These are phyloP conservation scores for Mycosarcoma maydis DNA, from an alignment of 1,284 basidiomycete species.

Conservation along the genomic window DNA sequence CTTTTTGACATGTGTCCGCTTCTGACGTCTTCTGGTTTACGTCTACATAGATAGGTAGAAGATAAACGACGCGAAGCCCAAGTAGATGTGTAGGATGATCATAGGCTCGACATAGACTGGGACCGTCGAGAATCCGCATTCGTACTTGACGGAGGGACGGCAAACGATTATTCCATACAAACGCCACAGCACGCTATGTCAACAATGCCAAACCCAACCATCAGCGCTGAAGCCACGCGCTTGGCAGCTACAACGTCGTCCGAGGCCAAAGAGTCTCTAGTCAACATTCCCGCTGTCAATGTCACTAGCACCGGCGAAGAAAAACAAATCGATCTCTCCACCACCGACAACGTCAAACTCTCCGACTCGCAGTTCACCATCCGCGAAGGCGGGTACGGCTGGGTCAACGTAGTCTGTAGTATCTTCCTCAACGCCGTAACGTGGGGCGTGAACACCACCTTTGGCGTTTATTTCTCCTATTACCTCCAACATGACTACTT, in stretches of 20 bases:
- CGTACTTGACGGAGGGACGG: too few species aligned
- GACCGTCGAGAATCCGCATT: too few species aligned
- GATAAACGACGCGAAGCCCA: too few species aligned
- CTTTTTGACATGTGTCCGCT: too few species aligned
- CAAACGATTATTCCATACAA: background rate
- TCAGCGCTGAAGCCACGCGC: too few species aligned
- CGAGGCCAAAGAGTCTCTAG: background rate
- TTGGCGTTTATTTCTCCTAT: constrained; percentile 69
- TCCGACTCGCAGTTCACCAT: constrained; percentile 45
- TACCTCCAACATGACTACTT: constrained; percentile 69
- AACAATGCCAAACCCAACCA: too few species aligned
- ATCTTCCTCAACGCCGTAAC: constrained; percentile 64
- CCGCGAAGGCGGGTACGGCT: constrained; percentile 69
- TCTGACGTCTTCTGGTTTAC: too few species aligned
- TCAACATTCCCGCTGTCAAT: constrained; percentile 4
- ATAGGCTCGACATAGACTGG: background rate
- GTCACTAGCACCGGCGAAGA: background rate
- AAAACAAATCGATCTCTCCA: constrained; percentile 20
- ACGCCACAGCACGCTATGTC: background rate
- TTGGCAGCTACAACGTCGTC: background rate
- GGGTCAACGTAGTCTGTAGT: constrained; percentile 67
- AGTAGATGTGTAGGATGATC: background rate
- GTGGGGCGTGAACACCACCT: constrained; percentile 69
- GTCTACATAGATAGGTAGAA: too few species aligned
- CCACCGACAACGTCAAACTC: constrained; percentile 27